These are phyloP conservation scores for Olyra latifolia DNA, from an alignment of 176 grass and related monocot species.

Conservation along the genomic window DNA sequence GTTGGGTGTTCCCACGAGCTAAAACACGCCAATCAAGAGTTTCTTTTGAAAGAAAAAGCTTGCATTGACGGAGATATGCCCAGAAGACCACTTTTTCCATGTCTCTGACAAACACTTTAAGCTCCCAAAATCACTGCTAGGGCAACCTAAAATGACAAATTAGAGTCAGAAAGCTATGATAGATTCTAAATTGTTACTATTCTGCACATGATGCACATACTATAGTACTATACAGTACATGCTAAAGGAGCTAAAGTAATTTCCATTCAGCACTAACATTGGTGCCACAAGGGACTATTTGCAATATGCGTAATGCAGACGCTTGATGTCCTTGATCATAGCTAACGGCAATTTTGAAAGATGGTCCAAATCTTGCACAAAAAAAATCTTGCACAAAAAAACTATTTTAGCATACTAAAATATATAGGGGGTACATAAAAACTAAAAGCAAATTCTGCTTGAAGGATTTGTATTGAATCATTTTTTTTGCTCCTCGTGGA, in stretches of 20 bases:
- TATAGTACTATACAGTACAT: not conserved
- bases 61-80: conserved; percentile 45
- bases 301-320: not conserved
- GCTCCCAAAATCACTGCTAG: conserved; percentile 41
- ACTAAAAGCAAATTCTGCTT: not conserved
- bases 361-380: not conserved
- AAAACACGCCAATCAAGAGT: conserved; percentile 53
- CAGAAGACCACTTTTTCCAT: conserved; percentile 66
- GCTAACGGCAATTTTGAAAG: not conserved
- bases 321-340: not conserved
- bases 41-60: conserved; percentile 58
- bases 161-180: conserved; percentile 26
- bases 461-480: not conserved
- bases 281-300: not conserved
- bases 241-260: conserved; percentile 3
- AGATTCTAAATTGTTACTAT: not conserved
- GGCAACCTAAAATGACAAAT: conserved; percentile 44
- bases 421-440: not conserved
- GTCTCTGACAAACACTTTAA: conserved; percentile 54
- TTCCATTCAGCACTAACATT: not conserved
- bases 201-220: not conserved
- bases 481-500: not conserved
- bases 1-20: conserved; percentile 55
- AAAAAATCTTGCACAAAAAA: too few relatives aligned
- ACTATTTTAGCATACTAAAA: not conserved